Percentiles rank a stretch among this genome's conserved stretches.
Conservation (phyloP, 331 rosid species). For the Telfairia occidentalis region DNA sequence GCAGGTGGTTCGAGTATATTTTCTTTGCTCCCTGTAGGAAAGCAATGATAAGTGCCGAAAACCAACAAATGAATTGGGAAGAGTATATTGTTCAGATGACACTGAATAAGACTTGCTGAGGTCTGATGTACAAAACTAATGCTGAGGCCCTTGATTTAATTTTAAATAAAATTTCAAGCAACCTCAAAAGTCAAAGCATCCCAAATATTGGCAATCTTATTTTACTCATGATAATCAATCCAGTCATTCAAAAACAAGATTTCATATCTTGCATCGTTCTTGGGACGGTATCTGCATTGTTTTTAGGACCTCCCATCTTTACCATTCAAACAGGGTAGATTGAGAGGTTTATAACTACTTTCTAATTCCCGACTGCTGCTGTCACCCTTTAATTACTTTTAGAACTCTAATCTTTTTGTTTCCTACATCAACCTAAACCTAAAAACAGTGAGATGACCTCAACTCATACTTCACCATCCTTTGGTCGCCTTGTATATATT, state of each 20-base stretch:
- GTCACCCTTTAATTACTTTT: no score
- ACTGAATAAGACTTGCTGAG: not conserved
- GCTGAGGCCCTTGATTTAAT: not conserved
- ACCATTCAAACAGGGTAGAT: not conserved
- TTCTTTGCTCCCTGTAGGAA: slow-evolving; percentile 59
- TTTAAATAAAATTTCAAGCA: not conserved
- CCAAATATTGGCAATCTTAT: not conserved
- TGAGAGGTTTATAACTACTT: not conserved
- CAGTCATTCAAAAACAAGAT: not conserved
- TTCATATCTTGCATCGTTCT: not conserved
- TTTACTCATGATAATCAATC: not conserved
- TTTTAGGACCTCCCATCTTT: not conserved
- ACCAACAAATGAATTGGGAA: not conserved
- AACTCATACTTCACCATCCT: not conserved
- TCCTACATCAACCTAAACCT: not conserved
- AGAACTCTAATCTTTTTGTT: not conserved
- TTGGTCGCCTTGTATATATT: no score
- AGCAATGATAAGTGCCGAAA: not conserved
- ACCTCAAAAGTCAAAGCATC: not conserved
- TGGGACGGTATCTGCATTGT: not conserved
- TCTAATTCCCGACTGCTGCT: not conserved
- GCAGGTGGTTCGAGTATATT: slow-evolving; percentile 49
- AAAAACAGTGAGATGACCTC: not conserved
- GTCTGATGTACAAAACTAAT: not conserved
- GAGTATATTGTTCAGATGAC: not conserved